These are phyloP conservation scores for Cyclospora cayetanensis DNA, from an alignment of 169 alveolate species.

Conservation along the genomic window DNA sequence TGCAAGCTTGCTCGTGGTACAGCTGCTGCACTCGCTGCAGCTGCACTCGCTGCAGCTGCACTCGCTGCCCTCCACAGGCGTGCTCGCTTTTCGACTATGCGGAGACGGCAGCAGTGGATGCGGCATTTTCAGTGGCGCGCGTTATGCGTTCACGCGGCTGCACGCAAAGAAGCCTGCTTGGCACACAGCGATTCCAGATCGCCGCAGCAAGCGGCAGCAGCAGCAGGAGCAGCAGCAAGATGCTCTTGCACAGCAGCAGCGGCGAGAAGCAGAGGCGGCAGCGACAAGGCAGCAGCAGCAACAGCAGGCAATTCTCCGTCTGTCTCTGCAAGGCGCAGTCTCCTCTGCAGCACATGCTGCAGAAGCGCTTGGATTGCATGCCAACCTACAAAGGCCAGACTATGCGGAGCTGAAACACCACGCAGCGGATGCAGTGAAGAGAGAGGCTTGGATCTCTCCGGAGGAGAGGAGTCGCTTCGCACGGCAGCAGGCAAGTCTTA, in stretches of 20 bases:
- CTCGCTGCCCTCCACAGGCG: no score
- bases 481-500: background rate
- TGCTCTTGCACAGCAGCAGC: background rate
- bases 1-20: background rate
- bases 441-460: background rate
- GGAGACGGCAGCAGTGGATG: background rate
- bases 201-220: background rate
- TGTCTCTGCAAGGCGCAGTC: background rate
- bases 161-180: background rate
- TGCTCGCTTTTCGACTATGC: no score
- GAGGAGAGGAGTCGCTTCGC: background rate
- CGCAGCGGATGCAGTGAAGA: background rate
- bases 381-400: background rate
- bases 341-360: background rate
- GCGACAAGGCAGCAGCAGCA: conserved; percentile 14
- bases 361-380: background rate
- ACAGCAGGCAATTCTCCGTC: background rate
- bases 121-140: background rate
- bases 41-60: background rate
- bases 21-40: background rate
- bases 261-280: background rate
- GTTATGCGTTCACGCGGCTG: background rate
- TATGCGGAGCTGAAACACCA: background rate
- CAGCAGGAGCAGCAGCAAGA: background rate
- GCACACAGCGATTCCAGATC: background rate